A percentile compares a stretch with the other conserved stretches of the same genome.
Evolutionary conservation across 768 basidiomycete species (phyloP).

Genomic region (Astraeus odoratus): DNA sequence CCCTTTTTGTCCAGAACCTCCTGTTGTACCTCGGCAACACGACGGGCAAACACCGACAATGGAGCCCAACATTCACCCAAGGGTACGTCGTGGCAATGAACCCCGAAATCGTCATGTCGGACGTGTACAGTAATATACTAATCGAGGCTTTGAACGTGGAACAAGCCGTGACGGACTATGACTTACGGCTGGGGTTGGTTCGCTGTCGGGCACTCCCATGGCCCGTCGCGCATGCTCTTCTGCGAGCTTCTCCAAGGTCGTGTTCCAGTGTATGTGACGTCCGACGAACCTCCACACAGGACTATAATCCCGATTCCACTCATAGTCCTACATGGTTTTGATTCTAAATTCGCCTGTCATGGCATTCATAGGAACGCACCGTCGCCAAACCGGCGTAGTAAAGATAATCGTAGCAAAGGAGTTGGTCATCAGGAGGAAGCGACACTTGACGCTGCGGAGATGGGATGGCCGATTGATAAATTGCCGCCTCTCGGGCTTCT

Average conservation of each 20-base stretch:
- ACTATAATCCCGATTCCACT: slow-evolving; percentile 50
- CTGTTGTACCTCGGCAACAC: slow-evolving; percentile 48
- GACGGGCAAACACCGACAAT: slow-evolving; percentile 43
- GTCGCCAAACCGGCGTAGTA: slow-evolving; percentile 31
- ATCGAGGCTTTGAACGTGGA: not conserved
- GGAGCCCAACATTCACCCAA: slow-evolving; percentile 46
- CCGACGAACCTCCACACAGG: slow-evolving; percentile 55
- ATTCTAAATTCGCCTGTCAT: not conserved
- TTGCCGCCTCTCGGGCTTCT: slow-evolving; percentile 8
- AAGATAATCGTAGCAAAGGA: slow-evolving; percentile 22
- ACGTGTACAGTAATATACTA: slow-evolving; percentile 55
- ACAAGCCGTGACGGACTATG: not conserved
- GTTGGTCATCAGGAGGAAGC: slow-evolving; percentile 17
- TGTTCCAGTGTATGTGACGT: slow-evolving; percentile 44
- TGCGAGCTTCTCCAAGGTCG: slow-evolving; percentile 34
- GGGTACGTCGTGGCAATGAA: slow-evolving; percentile 37
- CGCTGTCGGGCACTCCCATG: slow-evolving; percentile 31
- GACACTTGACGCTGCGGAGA: slow-evolving; percentile 15
- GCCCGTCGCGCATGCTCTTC: slow-evolving; percentile 40
- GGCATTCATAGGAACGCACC: slow-evolving; percentile 23
- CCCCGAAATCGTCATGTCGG: slow-evolving; percentile 48
- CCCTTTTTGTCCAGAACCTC: slow-evolving; percentile 41
- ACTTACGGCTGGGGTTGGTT: slow-evolving; percentile 42
- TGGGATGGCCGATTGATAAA: slow-evolving; percentile 5
- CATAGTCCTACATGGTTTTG: slow-evolving; percentile 35